Base-by-base conservation (phyloP, 768 basidiomycete genomes). In the Lentinula detonsa region DNA sequence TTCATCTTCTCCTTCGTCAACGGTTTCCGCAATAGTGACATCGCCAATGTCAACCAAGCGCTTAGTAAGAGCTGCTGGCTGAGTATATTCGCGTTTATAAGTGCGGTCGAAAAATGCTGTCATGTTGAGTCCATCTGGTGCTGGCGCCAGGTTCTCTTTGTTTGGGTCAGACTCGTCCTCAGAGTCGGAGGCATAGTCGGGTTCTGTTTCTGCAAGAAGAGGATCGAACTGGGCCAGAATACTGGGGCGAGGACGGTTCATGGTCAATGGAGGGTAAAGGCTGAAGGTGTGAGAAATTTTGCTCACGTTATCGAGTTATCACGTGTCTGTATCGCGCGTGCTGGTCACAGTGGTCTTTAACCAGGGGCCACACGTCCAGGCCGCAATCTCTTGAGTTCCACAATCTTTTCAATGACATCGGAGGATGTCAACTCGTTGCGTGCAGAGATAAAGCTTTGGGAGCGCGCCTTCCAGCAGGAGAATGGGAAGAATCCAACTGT, bases 391-490 rank as follows among this genome's bases (percentile, higher is more conserved):
- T 43, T 23, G 23, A 23, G 23, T 23, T 23, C 23, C 23, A 23
- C 28, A 28, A 28, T 43, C 42, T n/a, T n/a, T 5, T 43, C 11
- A 18, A 48, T 48, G 46, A 18, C 46, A 28, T 48, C 46, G 77
- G 64, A 73, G 65, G 81, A 85, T 65, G 62, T 84, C 58, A 69
- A 79, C 37, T 64, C 76, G 52, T 72, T 92, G 37, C 83, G 85
- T 9, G 75, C 85, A 62, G 85, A 93, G 68, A 84, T 93, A 63
- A 93, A 93, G 71, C 63, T 75, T 46, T 93, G 90, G 86, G 91
- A 93, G 68, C 85, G 85, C 63, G 76, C 77, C 18, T 93, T 91
- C 72, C 83, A 78, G 61, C 71, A 74, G 0, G 66, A 65, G 0
- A 75, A 90, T 69, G 82, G 80, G 43, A 79, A 82, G 63, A 79